Evolutionary conservation across 805 yeast species (phyloP).

Genomic region (Scheffersomyces ergatensis): DNA sequence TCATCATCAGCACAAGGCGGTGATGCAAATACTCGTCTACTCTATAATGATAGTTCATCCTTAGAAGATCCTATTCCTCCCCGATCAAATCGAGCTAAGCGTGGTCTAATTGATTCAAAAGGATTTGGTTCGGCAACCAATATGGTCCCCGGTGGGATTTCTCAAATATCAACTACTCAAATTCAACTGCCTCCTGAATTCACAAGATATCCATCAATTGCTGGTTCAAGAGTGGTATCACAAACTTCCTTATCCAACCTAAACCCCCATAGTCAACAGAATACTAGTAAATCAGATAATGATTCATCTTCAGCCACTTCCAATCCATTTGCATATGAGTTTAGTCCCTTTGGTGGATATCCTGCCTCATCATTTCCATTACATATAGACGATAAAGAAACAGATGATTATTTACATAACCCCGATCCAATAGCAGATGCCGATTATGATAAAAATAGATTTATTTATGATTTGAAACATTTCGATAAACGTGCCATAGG

Average conservation of each 20-base stretch:
- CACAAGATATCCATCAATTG: conserved; percentile 66
- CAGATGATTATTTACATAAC: conserved; percentile 92
- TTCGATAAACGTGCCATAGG: conserved; percentile 62
- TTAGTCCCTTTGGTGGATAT: conserved; percentile 95
- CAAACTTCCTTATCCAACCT: conserved; percentile 28
- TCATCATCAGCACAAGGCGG: not conserved
- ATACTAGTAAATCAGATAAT: not conserved
- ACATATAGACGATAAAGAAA: conserved; percentile 87
- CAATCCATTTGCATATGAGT: conserved; percentile 43
- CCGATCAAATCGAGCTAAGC: not conserved
- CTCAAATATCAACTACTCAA: not conserved
- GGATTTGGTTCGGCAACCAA: not conserved
- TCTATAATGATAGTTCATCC: conserved; percentile 1
- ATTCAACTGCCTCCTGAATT: conserved; percentile 51
- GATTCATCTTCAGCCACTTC: conserved; percentile 4
- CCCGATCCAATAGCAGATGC: conserved; percentile 96
- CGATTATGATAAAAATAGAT: conserved; percentile 68
- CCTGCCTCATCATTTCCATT: conserved; percentile 92
- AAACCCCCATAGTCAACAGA: not conserved
- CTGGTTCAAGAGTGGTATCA: conserved; percentile 56
- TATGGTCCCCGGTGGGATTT: not conserved
- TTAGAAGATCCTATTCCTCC: not conserved
- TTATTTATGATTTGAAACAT: conserved; percentile 59
- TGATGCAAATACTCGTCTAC: not conserved
- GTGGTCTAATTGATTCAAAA: not conserved